A percentile compares a stretch with the other conserved stretches of the same genome.
These are phyloP conservation scores for Triticum monococcum DNA, from an alignment of 176 grass and related monocot species.

Conservation along the genomic window DNA sequence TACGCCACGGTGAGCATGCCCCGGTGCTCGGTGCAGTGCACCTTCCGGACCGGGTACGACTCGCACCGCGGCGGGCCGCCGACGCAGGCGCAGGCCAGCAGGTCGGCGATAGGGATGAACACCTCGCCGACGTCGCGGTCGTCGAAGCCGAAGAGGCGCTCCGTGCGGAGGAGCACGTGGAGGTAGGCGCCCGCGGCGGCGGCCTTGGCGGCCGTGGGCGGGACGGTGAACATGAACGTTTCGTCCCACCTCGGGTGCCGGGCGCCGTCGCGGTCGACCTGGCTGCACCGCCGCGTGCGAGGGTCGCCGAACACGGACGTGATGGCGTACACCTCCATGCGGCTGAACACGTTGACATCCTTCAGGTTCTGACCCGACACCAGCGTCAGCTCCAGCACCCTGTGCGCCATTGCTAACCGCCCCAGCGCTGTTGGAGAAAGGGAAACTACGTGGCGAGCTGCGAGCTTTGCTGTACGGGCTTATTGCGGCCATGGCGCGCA, in stretches of 20 bases:
- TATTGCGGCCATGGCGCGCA: neutral
- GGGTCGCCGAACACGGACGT: conserved; percentile 32
- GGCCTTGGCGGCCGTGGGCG: conserved; percentile 4
- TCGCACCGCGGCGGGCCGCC: neutral
- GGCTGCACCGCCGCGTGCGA: conserved; percentile 21
- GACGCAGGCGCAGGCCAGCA: neutral
- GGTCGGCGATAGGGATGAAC: conserved; percentile 23
- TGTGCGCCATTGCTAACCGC: conserved; percentile 36
- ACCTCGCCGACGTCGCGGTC: conserved; percentile 50
- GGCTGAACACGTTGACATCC: conserved; percentile 47
- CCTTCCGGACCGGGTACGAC: conserved; percentile 42
- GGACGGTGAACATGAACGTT: conserved; percentile 33
- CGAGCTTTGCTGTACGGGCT: neutral
- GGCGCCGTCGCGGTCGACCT: conserved; percentile 32
- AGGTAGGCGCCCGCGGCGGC: neutral
- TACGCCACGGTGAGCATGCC: conserved; percentile 49
- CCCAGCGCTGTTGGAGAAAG: neutral
- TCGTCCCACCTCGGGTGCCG: conserved; percentile 48
- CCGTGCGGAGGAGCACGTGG: conserved; percentile 46
- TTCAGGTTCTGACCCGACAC: conserved; percentile 48
- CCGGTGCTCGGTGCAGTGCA: conserved; percentile 8
- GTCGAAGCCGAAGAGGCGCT: conserved; percentile 29
- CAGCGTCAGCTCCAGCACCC: conserved; percentile 44
- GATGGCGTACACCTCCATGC: conserved; percentile 47
- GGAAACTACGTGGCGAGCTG: neutral